Evolutionary conservation across 371 early-diverging fungal species (phyloP).

Genomic region (Encephalitozoon hellem): DNA sequence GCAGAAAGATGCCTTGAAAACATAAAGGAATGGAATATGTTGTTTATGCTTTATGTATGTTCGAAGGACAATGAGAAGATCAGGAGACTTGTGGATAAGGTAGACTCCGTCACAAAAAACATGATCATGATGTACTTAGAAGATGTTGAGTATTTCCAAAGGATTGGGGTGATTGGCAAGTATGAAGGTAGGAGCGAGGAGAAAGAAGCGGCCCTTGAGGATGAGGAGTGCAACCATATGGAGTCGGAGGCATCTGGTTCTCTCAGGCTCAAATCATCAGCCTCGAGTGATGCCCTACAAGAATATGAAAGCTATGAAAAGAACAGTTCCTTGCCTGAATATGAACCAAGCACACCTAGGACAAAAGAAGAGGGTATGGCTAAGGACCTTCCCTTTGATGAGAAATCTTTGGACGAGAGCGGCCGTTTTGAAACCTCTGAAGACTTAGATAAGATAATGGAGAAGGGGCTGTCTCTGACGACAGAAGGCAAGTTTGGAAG

Average conservation of each 20-base stretch:
- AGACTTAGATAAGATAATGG: neutral
- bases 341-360: neutral
- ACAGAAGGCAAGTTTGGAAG: conserved; percentile 32
- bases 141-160: conserved; percentile 18
- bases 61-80: conserved; percentile 48
- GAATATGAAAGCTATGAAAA: neutral
- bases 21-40: conserved; percentile 28
- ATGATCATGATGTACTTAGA: conserved; percentile 12
- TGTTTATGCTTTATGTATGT: conserved; percentile 55
- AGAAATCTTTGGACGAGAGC: neutral
- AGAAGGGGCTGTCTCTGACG: neutral
- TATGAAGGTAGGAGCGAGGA: neutral
- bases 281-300: neutral
- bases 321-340: neutral
- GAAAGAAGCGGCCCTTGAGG: neutral
- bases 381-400: neutral
- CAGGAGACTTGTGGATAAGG: conserved; percentile 3
- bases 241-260: neutral
- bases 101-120: neutral
- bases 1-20: conserved; percentile 51
- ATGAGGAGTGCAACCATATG: neutral
- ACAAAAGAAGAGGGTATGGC: neutral
- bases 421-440: neutral
- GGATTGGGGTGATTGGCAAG: neutral
- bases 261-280: neutral